phyloP scores from a whole-genome alignment of 1,284 basidiomycete species.

The Leccinum laetum region DNA sequence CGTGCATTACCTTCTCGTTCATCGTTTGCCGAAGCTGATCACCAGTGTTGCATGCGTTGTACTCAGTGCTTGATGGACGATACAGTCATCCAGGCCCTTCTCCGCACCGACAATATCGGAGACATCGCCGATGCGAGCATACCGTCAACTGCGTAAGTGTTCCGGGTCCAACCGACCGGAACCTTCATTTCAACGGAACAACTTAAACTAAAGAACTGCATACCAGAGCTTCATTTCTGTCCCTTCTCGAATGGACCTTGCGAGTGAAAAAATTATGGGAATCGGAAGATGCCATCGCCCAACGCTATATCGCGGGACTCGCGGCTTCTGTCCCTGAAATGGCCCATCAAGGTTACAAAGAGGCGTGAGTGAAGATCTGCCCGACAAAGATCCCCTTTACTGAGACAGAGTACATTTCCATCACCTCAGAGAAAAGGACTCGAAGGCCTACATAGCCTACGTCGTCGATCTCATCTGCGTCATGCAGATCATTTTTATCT shows the following conservation, averaged over 20 bases:
- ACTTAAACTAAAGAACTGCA: neutral
- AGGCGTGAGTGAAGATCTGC: conserved; percentile 7
- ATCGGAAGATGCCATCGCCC: neutral
- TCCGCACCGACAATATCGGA: conserved; percentile 1
- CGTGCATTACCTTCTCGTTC: conserved; percentile 10
- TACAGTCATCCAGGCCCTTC: neutral
- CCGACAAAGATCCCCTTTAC: too few species aligned
- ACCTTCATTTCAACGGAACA: too few species aligned
- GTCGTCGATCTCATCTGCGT: conserved; percentile 25
- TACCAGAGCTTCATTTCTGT: conserved; percentile 3
- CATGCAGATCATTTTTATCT: conserved; percentile 24
- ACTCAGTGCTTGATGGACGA: conserved; percentile 15
- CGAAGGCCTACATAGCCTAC: conserved; percentile 22
- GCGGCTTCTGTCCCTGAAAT: conserved; percentile 15
- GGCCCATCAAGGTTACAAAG: conserved; percentile 3
- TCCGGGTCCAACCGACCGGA: neutral
- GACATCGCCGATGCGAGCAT: conserved; percentile 9
- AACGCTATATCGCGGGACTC: neutral
- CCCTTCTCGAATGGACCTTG: neutral
- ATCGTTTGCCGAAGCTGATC: neutral
- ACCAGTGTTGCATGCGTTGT: neutral
- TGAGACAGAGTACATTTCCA: neutral
- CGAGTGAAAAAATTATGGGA: neutral
- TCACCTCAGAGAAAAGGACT: conserved; percentile 6
- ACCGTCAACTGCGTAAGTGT: neutral